These are phyloP conservation scores for Paracoccidioides lutzii DNA, from an alignment of 2,329 filamentous ascomycete genomes.

Conservation along the genomic window DNA sequence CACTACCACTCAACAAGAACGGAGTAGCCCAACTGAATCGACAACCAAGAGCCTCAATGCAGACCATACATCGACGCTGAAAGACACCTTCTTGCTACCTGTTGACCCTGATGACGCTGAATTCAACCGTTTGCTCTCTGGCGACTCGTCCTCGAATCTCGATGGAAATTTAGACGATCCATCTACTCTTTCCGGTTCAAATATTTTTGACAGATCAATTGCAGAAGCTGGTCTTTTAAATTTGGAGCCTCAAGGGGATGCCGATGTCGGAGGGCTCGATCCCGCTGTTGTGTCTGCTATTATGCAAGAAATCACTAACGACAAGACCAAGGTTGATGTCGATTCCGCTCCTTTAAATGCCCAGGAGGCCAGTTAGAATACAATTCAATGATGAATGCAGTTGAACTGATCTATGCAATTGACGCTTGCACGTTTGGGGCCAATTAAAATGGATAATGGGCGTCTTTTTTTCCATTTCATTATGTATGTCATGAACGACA, in stretches of 20 bases:
- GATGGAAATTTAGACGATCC: conserved; percentile 4
- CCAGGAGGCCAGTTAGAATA: not conserved
- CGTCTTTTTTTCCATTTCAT: not conserved
- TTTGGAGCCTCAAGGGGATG: conserved; percentile 13
- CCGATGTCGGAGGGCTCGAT: conserved; percentile 6
- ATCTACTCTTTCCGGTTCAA: conserved; percentile 9
- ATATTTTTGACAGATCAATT: conserved; percentile 23
- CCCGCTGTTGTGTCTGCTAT: conserved; percentile 6
- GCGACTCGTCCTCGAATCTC: conserved; percentile 3
- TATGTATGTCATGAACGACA: not conserved
- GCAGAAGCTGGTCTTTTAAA: conserved; percentile 16
- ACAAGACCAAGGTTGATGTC: not conserved
- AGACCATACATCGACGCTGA: not conserved
- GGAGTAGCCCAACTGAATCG: not conserved
- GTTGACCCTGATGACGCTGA: conserved; percentile 4
- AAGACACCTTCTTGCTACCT: not conserved
- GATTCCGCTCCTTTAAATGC: not conserved
- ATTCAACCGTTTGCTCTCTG: conserved; percentile 22
- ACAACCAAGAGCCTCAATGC: not conserved
- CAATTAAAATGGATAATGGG: not conserved
- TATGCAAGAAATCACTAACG: conserved; percentile 7
- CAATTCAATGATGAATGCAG: too few relatives aligned
- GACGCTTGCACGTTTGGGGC: not conserved
- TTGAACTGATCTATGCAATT: not conserved
- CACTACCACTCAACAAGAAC: not conserved